A percentile compares a stretch with the other conserved stretches of the same genome.
phyloP scores from a whole-genome alignment of 805 yeast genomes.

The Candida railenensis region DNA sequence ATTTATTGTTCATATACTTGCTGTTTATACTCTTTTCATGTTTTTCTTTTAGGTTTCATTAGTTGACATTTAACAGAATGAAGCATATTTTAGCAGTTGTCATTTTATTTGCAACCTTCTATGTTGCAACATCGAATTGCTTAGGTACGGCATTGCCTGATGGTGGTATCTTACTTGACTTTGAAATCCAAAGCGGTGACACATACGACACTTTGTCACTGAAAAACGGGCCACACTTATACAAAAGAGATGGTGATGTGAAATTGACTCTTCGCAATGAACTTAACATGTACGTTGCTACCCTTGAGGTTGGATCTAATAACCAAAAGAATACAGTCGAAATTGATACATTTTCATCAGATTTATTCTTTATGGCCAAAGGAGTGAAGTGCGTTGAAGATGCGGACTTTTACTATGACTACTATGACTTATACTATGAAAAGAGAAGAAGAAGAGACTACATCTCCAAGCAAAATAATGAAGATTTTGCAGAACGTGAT shows the following conservation, averaged over 20 bases:
- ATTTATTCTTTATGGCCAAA: conserved; percentile 27
- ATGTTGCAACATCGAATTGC: not conserved
- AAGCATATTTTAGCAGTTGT: not conserved
- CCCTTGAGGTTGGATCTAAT: conserved; percentile 17
- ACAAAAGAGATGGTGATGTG: conserved; percentile 4
- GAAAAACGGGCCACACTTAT: not conserved
- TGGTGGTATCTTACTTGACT: not conserved
- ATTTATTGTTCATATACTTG: not conserved
- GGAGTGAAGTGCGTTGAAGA: conserved; percentile 18
- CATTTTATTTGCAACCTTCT: not conserved
- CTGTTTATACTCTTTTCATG: conserved; percentile 4
- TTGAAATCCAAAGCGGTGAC: not conserved
- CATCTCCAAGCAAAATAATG: not conserved
- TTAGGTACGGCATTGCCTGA: not conserved
- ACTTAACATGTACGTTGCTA: conserved; percentile 27
- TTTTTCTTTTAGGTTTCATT: not conserved
- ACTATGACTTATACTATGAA: not conserved
- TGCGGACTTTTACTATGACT: no score
- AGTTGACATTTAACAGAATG: not conserved
- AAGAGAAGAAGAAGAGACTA: not conserved
- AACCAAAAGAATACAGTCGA: conserved; percentile 16
- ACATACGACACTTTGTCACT: not conserved
- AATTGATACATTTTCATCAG: conserved; percentile 27
- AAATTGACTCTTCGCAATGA: conserved; percentile 20
- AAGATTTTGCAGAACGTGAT: not conserved